Evolutionary conservation across 23 red algal genomes (phyloP).

Genomic region (Pyropia haitanensis): DNA sequence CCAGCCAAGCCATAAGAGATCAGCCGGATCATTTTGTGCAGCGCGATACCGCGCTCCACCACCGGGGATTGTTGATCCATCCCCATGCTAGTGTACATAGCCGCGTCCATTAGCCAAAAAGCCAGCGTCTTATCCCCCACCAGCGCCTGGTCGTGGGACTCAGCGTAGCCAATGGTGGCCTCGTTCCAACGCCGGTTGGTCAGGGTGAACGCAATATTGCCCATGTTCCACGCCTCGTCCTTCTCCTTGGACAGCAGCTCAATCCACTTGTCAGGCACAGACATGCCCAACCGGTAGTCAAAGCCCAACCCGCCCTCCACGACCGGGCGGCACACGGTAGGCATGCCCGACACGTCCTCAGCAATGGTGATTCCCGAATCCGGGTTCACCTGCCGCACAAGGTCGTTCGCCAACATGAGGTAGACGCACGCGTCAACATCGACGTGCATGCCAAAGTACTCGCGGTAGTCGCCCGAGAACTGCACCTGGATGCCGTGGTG

Average conservation of each 20-base stretch:
- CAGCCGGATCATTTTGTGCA: conserved; percentile 99
- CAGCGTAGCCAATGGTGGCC: conserved; percentile 86
- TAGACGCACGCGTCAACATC: conserved; percentile 98
- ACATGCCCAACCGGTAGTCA: conserved; percentile 95
- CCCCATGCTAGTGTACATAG: conserved; percentile 94
- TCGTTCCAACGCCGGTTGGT: conserved; percentile 98
- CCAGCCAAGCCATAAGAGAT: conserved; percentile 78
- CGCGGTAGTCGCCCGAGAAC: conserved; percentile 78
- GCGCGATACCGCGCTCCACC: conserved; percentile 82
- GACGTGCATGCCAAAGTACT: conserved; percentile 97
- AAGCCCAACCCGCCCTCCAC: conserved; percentile 90
- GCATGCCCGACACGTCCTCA: conserved; percentile 98
- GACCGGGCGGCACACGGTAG: conserved; percentile 86
- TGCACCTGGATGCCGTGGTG: conserved; percentile 83
- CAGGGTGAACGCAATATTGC: conserved; percentile 81
- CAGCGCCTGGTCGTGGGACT: conserved; percentile 95
- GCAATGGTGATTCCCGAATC: conserved; percentile 74
- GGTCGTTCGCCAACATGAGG: conserved; percentile 92
- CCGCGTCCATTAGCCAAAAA: conserved; percentile 96
- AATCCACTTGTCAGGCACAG: conserved; percentile 96
- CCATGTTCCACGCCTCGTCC: conserved; percentile 99
- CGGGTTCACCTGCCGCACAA: conserved; percentile 68
- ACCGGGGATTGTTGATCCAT: conserved; percentile 21
- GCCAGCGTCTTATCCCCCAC: conserved; percentile 99
- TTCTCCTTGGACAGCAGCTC: conserved; percentile 84